These are phyloP conservation scores for Microdochium paspali DNA, from an alignment of 2,329 filamentous ascomycete species.

Conservation along the genomic window DNA sequence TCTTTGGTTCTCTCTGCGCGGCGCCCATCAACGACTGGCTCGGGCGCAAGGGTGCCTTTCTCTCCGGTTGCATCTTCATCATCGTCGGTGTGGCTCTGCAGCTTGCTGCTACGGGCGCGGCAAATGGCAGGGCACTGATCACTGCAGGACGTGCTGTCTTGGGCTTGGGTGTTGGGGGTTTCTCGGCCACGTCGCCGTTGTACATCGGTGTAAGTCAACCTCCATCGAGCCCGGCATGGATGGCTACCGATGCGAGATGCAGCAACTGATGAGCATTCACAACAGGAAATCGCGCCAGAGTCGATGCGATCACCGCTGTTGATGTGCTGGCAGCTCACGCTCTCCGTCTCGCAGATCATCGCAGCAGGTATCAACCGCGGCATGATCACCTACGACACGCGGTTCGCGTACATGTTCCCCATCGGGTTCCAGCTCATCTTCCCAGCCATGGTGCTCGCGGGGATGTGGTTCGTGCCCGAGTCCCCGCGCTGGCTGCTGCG, in stretches of 20 bases:
- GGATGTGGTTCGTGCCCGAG: slow-evolving; percentile 9
- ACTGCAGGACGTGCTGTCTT: slow-evolving; percentile 14
- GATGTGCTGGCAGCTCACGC: slow-evolving; percentile 28
- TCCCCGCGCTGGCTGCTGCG: slow-evolving; percentile 33
- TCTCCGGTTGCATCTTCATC: slow-evolving; percentile 15
- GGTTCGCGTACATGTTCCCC: slow-evolving; percentile 22
- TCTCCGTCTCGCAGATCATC: slow-evolving; percentile 25
- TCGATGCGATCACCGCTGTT: slow-evolving; percentile 21
- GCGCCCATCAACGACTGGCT: slow-evolving; percentile 25
- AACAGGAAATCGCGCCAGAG: slow-evolving; percentile 17
- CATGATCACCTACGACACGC: slow-evolving; percentile 5
- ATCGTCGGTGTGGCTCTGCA: slow-evolving; percentile 13
- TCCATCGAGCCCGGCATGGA: too few species aligned
- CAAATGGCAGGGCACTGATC: slow-evolving; percentile 5
- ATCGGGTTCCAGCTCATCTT: slow-evolving; percentile 12
- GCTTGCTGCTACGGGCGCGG: slow-evolving; percentile 6
- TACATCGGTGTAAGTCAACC: slow-evolving; percentile 21
- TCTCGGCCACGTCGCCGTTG: slow-evolving; percentile 25
- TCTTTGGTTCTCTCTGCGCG: slow-evolving; percentile 22
- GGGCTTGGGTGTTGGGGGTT: slow-evolving; percentile 23
- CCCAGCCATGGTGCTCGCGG: slow-evolving; percentile 7
- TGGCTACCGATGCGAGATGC: too few species aligned
- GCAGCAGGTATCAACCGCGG: slow-evolving; percentile 22
- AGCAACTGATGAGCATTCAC: too few species aligned
- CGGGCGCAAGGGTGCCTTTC: slow-evolving; percentile 22